Base-by-base conservation (phyloP, 148 eudicot genomes). In the Chenopodium formosanum region DNA sequence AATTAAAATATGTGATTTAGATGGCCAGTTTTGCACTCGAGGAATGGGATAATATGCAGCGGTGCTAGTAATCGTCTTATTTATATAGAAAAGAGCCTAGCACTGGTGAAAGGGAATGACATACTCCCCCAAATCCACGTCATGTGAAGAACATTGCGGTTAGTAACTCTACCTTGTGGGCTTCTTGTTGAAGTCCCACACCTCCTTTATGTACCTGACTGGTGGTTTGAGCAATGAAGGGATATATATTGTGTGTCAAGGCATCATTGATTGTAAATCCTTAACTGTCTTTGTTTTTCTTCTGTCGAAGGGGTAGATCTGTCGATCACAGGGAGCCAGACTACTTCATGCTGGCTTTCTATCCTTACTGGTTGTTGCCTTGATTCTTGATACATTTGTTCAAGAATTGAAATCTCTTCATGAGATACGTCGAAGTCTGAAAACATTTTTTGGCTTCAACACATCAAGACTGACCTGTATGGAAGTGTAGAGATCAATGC, bases 41-140 rank as follows among this genome's bases (percentile, higher is more conserved):
- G 34, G 34, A 32, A 32, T 32, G 34, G 34, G 34, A 32, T 32
- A 32, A 32, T 32, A 32, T 32, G 34, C 34, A 32, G 34, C 3
- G 34, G 34, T 32, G 34, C 34, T 32, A 32, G 34, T 32, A 32
- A 32, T 32, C 34, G 34, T 32, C 34, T 32, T 32, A 32, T 32
- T 1, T 32, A 32, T 32, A 32, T 32, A 32, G 34, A 32, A 32
- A 32, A 32, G 34, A 32, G 34, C 34, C 34, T 32, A 32, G 34
- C 34, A 32, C 82, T 87, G 47, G 94, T 89, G 84, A 94, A 94
- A 2, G 95, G 95, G 82, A 88, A 94, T 37, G 96, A 96, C 70
- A 76, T 19, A 44, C 89, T 86, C 7, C 92, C 98, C 96, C 98
- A 94, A 79, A 94, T 93, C 97, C 93, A 93, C 91, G 89, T 81